phyloP scores from a whole-genome alignment of 306 rosid species.

The Mucuna pruriens region DNA sequence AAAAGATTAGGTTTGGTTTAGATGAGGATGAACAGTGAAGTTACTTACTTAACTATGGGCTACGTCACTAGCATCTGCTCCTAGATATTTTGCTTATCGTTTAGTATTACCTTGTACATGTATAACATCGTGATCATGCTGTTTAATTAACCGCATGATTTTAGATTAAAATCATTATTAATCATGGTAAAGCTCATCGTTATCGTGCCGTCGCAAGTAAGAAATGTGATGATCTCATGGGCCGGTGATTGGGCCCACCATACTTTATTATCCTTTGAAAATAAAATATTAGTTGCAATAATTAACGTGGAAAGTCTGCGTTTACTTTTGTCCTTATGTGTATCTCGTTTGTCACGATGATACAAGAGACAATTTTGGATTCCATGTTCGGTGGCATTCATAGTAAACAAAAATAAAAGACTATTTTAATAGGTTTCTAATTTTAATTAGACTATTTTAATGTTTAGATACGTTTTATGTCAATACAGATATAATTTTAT shows the following conservation, averaged over 20 bases:
- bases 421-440: too few relatives aligned
- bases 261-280: constrained; percentile 29
- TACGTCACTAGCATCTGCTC: constrained; percentile 27
- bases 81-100: constrained; percentile 35
- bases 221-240: constrained; percentile 53
- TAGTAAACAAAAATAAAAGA: not conserved
- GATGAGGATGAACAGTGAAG: constrained; percentile 1
- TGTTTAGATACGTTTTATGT: too few relatives aligned
- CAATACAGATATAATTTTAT: too few relatives aligned
- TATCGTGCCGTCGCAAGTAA: constrained; percentile 63
- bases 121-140: constrained; percentile 20
- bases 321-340: constrained; percentile 34
- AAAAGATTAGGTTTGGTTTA: constrained; percentile 41
- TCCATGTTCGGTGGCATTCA: constrained; percentile 22
- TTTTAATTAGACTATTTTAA: too few relatives aligned
- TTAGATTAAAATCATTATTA: constrained; percentile 6
- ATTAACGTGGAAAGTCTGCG: constrained; percentile 37
- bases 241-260: constrained; percentile 59
- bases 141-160: constrained; percentile 34
- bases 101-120: constrained; percentile 10
- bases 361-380: not conserved
- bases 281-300: constrained; percentile 26
- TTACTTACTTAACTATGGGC: not conserved
- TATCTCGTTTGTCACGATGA: not conserved
- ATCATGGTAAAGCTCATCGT: constrained; percentile 35